phyloP scores from a whole-genome alignment of 192 early-diverging fungal species.

The Bifiguratus adelaidae region DNA sequence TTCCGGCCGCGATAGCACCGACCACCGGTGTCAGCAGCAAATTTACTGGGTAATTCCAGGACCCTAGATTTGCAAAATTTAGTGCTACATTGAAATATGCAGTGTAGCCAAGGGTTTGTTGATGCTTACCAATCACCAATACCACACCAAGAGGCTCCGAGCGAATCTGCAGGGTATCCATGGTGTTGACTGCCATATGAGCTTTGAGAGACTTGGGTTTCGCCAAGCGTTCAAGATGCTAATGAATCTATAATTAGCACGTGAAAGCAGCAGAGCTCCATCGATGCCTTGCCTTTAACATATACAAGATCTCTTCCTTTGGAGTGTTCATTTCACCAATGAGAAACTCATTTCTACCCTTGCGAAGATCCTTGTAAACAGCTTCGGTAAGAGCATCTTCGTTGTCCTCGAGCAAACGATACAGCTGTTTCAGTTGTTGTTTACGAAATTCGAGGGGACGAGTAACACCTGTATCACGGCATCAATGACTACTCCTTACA shows the following conservation, averaged over 20 bases:
- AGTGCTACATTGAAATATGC: slow-evolving; percentile 24
- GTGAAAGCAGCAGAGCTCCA: no score
- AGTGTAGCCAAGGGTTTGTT: not conserved
- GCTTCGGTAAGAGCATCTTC: slow-evolving; percentile 11
- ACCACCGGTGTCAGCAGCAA: slow-evolving; percentile 62
- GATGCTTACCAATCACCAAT: slow-evolving; percentile 42
- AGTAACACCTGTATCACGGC: slow-evolving; percentile 13
- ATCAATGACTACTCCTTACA: no score
- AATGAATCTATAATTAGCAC: not conserved
- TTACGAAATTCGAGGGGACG: slow-evolving; percentile 27
- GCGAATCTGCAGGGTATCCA: slow-evolving; percentile 36
- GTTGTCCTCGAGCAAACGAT: slow-evolving; percentile 20
- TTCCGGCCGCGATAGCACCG: slow-evolving; percentile 85
- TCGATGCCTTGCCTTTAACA: not conserved
- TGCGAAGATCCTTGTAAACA: slow-evolving; percentile 21
- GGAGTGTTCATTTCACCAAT: slow-evolving; percentile 16
- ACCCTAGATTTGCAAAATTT: slow-evolving; percentile 46
- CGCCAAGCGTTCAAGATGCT: slow-evolving; percentile 38
- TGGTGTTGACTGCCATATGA: slow-evolving; percentile 24
- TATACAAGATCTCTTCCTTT: slow-evolving; percentile 17
- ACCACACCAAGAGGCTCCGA: slow-evolving; percentile 72
- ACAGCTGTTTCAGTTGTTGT: slow-evolving; percentile 21
- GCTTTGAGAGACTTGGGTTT: slow-evolving; percentile 14
- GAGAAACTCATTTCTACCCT: slow-evolving; percentile 15
- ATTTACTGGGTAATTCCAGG: slow-evolving; percentile 47